Base-by-base conservation (phyloP, 2,329 filamentous ascomycete genomes). In the Colletotrichum tabaci region DNA sequence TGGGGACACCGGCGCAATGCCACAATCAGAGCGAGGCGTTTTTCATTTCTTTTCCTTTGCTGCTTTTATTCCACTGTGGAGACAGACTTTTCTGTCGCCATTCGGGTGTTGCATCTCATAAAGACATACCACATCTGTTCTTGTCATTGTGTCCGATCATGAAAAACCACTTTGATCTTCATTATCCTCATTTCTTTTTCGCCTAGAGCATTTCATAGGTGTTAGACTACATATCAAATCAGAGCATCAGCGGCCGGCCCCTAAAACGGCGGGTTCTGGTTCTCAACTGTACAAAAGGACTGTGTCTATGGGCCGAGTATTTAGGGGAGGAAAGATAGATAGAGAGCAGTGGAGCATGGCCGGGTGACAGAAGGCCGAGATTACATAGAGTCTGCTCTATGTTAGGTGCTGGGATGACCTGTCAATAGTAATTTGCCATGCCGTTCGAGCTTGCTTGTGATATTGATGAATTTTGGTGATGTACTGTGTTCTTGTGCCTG, bases 21-120 rank as follows among this genome's bases (percentile, higher is more conserved):
- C 65, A 30, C 52, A 52, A 53, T 58, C 38, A 62, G 68, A 63
- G 68, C 68, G 40, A 46, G 58, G 65, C 58, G 68, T 71, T 66
- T 40, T 47, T 53, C 30, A 30, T 8, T 30, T 50, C 55, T 61
- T 57, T 26, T 16, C 18, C 42, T 46, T 56, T 44, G 53, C 35
- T 53, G 38, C 40, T 50, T 53, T 40, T 52, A 16, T 57, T 16
- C 35, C 38, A 52, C 50, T n/a, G 47, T 15, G 57, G 57, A 18
- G 18, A n/a, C 26, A n/a, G 42, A 21, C 9, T 8, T 35, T 49
- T 61, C 18, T 13, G 35, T 61, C 12, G 26, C 26, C 46, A 23
- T 40, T 56, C 53, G 4, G 53, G 58, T 61, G 7, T 38, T 40
- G 9, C 46, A 50, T 50, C 30, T 61, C n/a, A 50, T 30, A 40